Evolutionary conservation across 805 yeast species (phyloP).

Genomic region (Saccharomycopsis selenospora): DNA sequence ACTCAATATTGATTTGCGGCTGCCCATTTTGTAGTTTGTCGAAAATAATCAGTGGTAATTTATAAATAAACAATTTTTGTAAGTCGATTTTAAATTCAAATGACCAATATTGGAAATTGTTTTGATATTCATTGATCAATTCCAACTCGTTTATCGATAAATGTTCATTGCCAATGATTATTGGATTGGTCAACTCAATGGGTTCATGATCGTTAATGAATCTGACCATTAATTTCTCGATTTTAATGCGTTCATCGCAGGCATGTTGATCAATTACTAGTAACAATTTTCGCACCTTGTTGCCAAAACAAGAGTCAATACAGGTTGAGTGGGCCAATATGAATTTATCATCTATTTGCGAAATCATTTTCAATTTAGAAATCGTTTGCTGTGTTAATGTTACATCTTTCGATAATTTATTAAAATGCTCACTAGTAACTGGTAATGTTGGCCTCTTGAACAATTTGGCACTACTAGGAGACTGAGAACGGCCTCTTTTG

Average conservation of each 20-base stretch:
- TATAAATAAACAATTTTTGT: constrained; percentile 29
- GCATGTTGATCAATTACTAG: constrained; percentile 77
- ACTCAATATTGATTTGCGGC: constrained; percentile 11
- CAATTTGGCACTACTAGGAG: no score
- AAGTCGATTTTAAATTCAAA: constrained; percentile 25
- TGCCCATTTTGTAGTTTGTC: constrained; percentile 28
- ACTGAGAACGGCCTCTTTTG: no score
- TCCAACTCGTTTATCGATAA: constrained; percentile 30
- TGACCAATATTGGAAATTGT: constrained; percentile 39
- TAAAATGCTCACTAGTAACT: no score
- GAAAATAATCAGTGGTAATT: constrained; percentile 38
- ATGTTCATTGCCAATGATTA: constrained; percentile 18
- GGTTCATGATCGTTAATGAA: constrained; percentile 30
- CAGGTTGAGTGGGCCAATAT: constrained; percentile 37
- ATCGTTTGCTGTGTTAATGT: constrained; percentile 21
- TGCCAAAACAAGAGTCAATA: constrained; percentile 1
- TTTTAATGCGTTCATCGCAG: constrained; percentile 63
- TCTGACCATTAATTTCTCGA: constrained; percentile 43
- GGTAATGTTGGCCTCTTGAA: no score
- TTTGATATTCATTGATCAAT: constrained; percentile 27
- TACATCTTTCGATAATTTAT: constrained; percentile 20
- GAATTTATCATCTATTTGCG: constrained; percentile 60
- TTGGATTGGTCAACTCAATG: constrained; percentile 1
- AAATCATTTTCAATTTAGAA: constrained; percentile 31
- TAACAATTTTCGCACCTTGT: constrained; percentile 22